Evolutionary conservation across 805 yeast species (phyloP), one percentile per base, ranked within the genome.

Genomic region (Tetrapisispora pingtungensis): DNA sequence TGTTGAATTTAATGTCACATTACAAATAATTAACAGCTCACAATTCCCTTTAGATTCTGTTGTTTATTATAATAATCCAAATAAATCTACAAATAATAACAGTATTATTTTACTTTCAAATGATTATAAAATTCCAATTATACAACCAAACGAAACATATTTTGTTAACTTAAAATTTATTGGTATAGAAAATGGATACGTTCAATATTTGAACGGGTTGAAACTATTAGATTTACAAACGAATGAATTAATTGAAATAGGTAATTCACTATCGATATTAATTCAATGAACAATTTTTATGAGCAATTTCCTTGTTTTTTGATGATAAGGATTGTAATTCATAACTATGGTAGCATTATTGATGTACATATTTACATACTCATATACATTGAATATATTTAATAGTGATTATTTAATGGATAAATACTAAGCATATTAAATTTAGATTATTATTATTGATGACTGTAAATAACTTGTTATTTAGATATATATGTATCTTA

Each of bases 91-190:
- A 22, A 17, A 18, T 40, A 48, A 49, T 7, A 49, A 59, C 34
- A 63, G 65, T 3, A 50, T 64, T 2, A 56, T 64, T 3, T 45
- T 64, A 13, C 48, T 62, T 6, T 54, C 65, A 3, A 63, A 62
- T 38, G 68, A 64, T 34, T 58, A 52, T 43, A 61, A 59, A 39
- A 44, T 62, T 7, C 63, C 65, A 3, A 40, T 57, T 1, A 51
- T 62, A 10, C 50, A 49, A 13, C 57, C 62, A 7, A 52, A 53
- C 15, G 59, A 58, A 28, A 55, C 65, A 7, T 51, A 54, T 40
- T 52, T 54, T 26, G 58, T 56, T 3, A 58, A 54, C 14, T 46
- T 64, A 30, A 51, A 54, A 26, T 55, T 64, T 33, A 53, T 62
- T 17, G 62, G 61, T 7, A 51, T 62, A 6, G 51, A 52, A 41